Conservation (phyloP, 2,329 filamentous ascomycete genomes). For the Paecilomyces formosus region DNA sequence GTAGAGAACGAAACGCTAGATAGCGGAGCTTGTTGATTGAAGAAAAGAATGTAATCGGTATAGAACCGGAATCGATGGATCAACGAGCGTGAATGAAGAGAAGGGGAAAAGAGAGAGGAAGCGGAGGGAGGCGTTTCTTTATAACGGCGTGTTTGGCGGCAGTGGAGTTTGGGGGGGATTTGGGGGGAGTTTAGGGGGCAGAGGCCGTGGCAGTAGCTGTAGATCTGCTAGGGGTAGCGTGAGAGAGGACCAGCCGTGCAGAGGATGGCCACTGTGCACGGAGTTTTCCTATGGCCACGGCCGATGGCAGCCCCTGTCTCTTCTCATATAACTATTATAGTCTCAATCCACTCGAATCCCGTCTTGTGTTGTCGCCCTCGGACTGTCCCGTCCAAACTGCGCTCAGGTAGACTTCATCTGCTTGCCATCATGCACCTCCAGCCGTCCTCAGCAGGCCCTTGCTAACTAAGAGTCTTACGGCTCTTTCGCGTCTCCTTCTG, state of each 20-base stretch:
- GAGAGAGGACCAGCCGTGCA: not conserved
- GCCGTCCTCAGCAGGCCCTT: not conserved
- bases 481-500: not conserved
- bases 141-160: not conserved
- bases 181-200: not conserved
- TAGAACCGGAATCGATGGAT: constrained; percentile 17
- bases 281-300: not conserved
- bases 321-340: not conserved
- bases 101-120: constrained; percentile 9
- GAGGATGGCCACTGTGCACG: not conserved
- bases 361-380: not conserved
- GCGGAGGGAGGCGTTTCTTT: constrained; percentile 1
- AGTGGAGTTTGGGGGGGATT: not conserved
- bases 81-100: constrained; percentile 9
- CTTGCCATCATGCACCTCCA: not conserved
- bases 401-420: not conserved
- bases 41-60: constrained; percentile 33
- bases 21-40: not conserved
- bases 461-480: not conserved
- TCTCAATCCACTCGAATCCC: not conserved
- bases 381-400: not conserved
- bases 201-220: not conserved
- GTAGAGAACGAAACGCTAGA: not conserved
- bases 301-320: not conserved
- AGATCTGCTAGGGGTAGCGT: not conserved